Conservation (phyloP, 306 rosid genomes). For the Cicer yamashitae region DNA sequence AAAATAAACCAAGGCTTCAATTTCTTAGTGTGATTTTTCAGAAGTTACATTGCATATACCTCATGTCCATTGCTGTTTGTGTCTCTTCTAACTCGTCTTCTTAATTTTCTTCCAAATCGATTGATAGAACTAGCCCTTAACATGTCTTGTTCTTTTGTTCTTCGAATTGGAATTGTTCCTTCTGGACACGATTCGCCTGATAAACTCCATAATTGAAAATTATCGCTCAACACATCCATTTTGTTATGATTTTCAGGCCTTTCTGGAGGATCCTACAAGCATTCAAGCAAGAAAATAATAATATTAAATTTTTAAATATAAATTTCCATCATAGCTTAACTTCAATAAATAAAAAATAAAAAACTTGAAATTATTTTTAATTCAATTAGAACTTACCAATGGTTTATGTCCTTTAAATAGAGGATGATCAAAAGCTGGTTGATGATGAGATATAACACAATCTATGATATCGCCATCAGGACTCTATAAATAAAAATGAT, state of each 20-base stretch:
- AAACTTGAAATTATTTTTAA: not conserved
- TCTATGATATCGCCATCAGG: conserved; percentile 94
- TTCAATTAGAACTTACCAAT: conserved; percentile 55
- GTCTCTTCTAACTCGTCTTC: conserved; percentile 76
- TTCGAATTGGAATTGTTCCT: conserved; percentile 93
- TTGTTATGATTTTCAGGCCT: conserved; percentile 61
- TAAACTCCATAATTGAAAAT: conserved; percentile 71
- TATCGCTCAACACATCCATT: conserved; percentile 46
- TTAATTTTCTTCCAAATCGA: conserved; percentile 80
- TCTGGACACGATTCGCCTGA: conserved; percentile 84
- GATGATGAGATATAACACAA: conserved; percentile 77
- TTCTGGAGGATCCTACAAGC: conserved; percentile 79
- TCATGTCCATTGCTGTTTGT: conserved; percentile 92
- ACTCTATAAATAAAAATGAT: conserved; percentile 53
- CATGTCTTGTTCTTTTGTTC: conserved; percentile 80
- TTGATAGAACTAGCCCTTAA: conserved; percentile 75
- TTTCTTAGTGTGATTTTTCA: conserved; percentile 2
- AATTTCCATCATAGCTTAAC: not conserved
- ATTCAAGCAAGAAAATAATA: conserved; percentile 29
- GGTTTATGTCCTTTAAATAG: conserved; percentile 70
- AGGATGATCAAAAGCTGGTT: conserved; percentile 99
- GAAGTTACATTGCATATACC: conserved; percentile 58
- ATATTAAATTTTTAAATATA: not conserved
- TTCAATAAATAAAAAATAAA: not conserved
- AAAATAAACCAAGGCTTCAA: not conserved